Evolutionary conservation across 1,284 basidiomycete genomes (phyloP).

Genomic region (Rhodotorula sp.): DNA sequence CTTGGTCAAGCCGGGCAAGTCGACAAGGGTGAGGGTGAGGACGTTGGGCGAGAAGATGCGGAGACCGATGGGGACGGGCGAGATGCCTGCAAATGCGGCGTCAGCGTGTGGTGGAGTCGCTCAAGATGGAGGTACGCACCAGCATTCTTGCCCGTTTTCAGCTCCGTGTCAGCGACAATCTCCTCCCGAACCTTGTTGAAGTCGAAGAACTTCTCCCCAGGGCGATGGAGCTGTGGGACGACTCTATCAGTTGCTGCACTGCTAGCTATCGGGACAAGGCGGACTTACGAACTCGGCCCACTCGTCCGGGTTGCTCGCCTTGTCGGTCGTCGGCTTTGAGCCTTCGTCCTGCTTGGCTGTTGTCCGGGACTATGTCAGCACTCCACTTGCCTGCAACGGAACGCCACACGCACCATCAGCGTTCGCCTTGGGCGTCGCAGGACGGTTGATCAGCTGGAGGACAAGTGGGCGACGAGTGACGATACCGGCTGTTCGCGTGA

Average conservation of each 20-base stretch:
- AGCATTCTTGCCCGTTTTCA: conserved; percentile 96
- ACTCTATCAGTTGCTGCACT: too few species aligned
- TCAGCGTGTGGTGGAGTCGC: neutral
- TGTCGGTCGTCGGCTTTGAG: conserved; percentile 44
- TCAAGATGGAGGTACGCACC: conserved; percentile 47
- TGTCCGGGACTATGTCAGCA: neutral
- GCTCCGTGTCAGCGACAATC: conserved; percentile 93
- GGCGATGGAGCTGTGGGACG: conserved; percentile 54
- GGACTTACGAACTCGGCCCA: conserved; percentile 89
- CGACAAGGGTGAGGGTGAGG: conserved; percentile 92
- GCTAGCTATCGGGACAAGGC: too few species aligned
- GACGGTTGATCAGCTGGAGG: conserved; percentile 89
- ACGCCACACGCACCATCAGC: conserved; percentile 9
- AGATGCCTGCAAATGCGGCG: conserved; percentile 64
- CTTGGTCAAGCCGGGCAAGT: conserved; percentile 93
- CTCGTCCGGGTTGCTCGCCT: conserved; percentile 80
- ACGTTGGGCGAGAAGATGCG: conserved; percentile 96
- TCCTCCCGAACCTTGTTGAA: conserved; percentile 95
- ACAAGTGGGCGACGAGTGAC: conserved; percentile 81
- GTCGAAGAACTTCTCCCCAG: conserved; percentile 95
- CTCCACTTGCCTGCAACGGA: neutral
- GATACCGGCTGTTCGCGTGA: conserved; percentile 74
- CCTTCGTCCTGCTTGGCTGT: conserved; percentile 15
- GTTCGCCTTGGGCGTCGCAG: conserved; percentile 42
- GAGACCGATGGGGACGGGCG: conserved; percentile 92